These are phyloP conservation scores for Linum lewisii DNA, from an alignment of 345 rosid species.

Conservation along the genomic window DNA sequence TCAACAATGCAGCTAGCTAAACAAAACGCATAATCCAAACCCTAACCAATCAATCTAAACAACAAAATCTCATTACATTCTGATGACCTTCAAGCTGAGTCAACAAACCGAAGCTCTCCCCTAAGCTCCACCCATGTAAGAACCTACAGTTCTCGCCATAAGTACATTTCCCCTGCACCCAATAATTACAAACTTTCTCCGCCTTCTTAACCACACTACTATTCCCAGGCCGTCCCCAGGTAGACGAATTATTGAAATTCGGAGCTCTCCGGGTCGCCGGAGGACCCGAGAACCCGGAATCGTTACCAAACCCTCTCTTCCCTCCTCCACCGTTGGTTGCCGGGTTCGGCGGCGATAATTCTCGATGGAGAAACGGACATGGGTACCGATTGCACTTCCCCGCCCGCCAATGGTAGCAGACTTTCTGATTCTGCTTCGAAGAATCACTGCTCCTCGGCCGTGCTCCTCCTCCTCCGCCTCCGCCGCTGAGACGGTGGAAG, in stretches of 20 bases:
- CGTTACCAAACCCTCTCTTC: constrained; percentile 53
- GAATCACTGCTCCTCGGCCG: neutral
- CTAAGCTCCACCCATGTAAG: constrained; percentile 87
- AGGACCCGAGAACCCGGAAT: constrained; percentile 52
- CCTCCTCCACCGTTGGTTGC: constrained; percentile 9
- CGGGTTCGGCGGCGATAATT: constrained; percentile 42
- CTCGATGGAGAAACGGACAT: constrained; percentile 67
- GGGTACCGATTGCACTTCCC: constrained; percentile 68
- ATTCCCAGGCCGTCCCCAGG: constrained; percentile 35
- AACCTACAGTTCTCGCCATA: constrained; percentile 73
- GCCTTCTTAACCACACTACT: constrained; percentile 37
- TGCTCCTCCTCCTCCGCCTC: constrained; percentile 13
- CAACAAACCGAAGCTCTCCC: constrained; percentile 59
- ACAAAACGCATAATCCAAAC: constrained; percentile 1
- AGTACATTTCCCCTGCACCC: constrained; percentile 78
- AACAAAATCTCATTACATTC: constrained; percentile 31
- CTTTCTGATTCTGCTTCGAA: constrained; percentile 37
- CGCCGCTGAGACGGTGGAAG: constrained; percentile 58
- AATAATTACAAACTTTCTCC: constrained; percentile 68
- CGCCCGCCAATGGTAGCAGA: constrained; percentile 80
- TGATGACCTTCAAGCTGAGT: constrained; percentile 89
- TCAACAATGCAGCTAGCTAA: neutral
- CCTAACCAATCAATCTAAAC: neutral
- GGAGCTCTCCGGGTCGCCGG: constrained; percentile 41
- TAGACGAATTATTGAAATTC: constrained; percentile 30